A percentile compares a stretch with the other conserved stretches of the same genome.
Evolutionary conservation across 176 grass and related monocot genomes (phyloP).

Genomic region (Phragmites australis): DNA sequence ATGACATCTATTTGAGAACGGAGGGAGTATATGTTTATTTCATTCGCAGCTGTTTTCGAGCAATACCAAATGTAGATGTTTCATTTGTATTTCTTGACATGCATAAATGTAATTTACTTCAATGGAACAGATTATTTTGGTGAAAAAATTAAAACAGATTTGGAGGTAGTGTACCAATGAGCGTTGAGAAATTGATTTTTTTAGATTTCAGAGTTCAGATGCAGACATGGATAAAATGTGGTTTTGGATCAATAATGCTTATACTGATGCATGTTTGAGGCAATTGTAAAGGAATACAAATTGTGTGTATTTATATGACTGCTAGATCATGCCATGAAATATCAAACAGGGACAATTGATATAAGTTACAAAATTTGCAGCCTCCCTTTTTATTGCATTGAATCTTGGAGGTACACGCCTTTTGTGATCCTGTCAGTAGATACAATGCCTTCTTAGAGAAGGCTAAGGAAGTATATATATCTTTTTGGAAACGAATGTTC

Average conservation of each 20-base stretch:
- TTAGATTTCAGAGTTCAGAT: neutral
- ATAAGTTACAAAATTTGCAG: neutral
- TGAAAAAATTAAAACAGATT: neutral
- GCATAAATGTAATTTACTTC: neutral
- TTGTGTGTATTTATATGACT: neutral
- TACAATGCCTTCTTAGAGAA: neutral
- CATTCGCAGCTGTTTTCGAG: neutral
- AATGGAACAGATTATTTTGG: neutral
- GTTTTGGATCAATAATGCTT: neutral
- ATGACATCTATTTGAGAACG: too few relatives aligned
- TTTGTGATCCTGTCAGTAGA: neutral
- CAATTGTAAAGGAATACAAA: neutral
- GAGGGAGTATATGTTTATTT: neutral
- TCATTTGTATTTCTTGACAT: neutral
- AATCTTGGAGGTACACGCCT: neutral
- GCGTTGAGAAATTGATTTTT: neutral
- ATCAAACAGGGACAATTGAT: neutral
- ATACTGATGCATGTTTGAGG: neutral
- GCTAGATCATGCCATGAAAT: neutral
- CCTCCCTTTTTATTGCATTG: neutral
- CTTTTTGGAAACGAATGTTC: neutral
- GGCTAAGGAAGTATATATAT: neutral
- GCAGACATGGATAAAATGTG: neutral
- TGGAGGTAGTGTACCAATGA: neutral
- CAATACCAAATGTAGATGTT: neutral